Percentiles rank a stretch among this genome's conserved stretches.
Evolutionary conservation across 805 yeast species (phyloP).

Genomic region (Metschnikowia corniflorae): DNA sequence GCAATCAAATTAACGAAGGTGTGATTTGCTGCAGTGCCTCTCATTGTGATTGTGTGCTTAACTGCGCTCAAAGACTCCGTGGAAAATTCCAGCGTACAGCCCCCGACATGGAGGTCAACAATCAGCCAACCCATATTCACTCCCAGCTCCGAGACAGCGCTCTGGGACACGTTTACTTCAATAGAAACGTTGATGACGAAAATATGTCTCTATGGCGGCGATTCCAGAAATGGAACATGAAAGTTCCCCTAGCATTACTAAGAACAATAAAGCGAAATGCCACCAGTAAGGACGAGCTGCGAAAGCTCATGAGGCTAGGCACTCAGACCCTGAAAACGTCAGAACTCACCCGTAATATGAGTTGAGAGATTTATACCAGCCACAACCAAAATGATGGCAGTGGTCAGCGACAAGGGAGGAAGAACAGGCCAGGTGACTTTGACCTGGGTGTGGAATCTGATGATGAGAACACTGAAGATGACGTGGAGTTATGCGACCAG

Average conservation of each 20-base stretch:
- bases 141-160: slow-evolving; percentile 37
- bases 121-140: slow-evolving; percentile 66
- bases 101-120: slow-evolving; percentile 67
- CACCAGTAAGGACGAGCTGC: slow-evolving; percentile 36
- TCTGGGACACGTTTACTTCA: slow-evolving; percentile 31
- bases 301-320: slow-evolving; percentile 19
- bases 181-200: slow-evolving; percentile 61
- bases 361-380: no score
- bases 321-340: slow-evolving; percentile 1
- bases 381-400: no score
- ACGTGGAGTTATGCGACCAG: no score
- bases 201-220: slow-evolving; percentile 65
- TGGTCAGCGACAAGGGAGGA: no score
- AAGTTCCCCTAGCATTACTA: slow-evolving; percentile 26
- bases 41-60: slow-evolving; percentile 70
- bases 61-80: slow-evolving; percentile 76
- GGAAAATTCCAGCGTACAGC: slow-evolving; percentile 68
- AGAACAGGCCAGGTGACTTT: no score
- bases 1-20: no score
- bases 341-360: no score
- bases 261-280: slow-evolving; percentile 27
- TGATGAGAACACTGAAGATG: no score
- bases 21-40: slow-evolving; percentile 81
- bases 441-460: no score
- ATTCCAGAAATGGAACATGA: slow-evolving; percentile 52